Base-by-base conservation (phyloP, 108 stramenopile genomes). In the Stephanodiscus triporus region DNA sequence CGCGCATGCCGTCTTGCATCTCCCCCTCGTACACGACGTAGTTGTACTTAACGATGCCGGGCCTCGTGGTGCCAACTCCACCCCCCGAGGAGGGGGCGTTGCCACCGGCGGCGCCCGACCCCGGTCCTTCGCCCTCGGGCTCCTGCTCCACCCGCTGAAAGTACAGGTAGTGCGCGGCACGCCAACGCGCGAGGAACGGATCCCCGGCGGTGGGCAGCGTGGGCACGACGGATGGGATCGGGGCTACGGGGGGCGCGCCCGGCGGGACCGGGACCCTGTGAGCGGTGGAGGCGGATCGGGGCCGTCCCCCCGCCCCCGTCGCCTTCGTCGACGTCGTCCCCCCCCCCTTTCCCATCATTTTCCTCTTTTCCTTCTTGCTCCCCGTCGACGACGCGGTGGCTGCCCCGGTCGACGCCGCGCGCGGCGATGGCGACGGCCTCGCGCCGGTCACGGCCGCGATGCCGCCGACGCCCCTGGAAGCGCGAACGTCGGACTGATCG, bases 1-100 rank as follows among this genome's bases (percentile, higher is more conserved):
- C 86, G 23, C 96, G 87, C 20, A 83, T 59, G 9, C 81, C 81
- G 58, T 73, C 68, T 14, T 81, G 80, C 94, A 95, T 86, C 82
- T 95, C 94, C 16, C 94, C 94, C 82, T 95, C 94, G 76, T 95
- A 95, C 51, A 95, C 84, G 24, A 92, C 85, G 59, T 77, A 88
- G 16, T 81, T 87, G 74, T 89, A 30, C 71, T 87, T 47, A 73
- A 75, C 48, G 66, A 58, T 10, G 68, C 49, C n/a, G 62, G 59
- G 17, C 59, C 57, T 58, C 32, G 66, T 1, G 22, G 56, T 8
- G 36, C 48, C 16, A 45, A 11, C 43, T 13, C 43, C 43, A 13
- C 71, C n/a, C 59, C 65, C 53, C 29, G 76, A 62, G 38, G 67
- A 22, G 22, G 75, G 53, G 37, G 71, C 6, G 26, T 58, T 57